These are phyloP conservation scores for Pseudonitzschia delicatissima DNA, from an alignment of 108 stramenopile species.

Conservation along the genomic window DNA sequence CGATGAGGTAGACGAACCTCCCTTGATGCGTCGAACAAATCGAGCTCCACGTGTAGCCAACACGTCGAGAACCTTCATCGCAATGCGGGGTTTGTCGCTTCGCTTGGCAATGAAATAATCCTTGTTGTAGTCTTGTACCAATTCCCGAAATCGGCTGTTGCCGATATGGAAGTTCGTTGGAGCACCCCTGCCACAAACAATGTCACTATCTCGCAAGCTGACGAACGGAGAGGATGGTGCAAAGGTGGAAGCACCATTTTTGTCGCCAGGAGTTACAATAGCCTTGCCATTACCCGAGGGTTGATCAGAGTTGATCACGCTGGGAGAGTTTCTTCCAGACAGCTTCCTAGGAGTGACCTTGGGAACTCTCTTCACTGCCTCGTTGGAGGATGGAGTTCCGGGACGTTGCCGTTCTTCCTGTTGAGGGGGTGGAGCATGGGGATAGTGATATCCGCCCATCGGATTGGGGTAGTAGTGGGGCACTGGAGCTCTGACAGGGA, in stretches of 20 bases:
- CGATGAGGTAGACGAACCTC: conserved; percentile 11
- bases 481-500: neutral
- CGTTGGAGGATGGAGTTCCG: neutral
- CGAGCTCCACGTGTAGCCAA: conserved; percentile 51
- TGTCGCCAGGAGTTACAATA: neutral
- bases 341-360: neutral
- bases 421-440: too few relatives aligned
- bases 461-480: neutral
- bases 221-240: neutral
- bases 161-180: conserved; percentile 44
- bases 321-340: neutral
- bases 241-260: neutral
- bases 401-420: neutral
- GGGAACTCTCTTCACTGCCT: neutral
- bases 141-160: conserved; percentile 33
- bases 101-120: conserved; percentile 39
- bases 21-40: conserved; percentile 47
- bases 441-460: neutral
- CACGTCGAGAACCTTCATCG: conserved; percentile 52
- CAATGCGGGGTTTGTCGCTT: conserved; percentile 58
- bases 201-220: conserved; percentile 33
- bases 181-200: conserved; percentile 46
- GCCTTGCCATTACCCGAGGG: conserved; percentile 4
- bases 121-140: conserved; percentile 30
- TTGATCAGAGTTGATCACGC: neutral